Evolutionary conservation across 129 eudicot species (phyloP), one percentile per base, ranked within the genome.

Genomic region (Flaveria ramosissima): DNA sequence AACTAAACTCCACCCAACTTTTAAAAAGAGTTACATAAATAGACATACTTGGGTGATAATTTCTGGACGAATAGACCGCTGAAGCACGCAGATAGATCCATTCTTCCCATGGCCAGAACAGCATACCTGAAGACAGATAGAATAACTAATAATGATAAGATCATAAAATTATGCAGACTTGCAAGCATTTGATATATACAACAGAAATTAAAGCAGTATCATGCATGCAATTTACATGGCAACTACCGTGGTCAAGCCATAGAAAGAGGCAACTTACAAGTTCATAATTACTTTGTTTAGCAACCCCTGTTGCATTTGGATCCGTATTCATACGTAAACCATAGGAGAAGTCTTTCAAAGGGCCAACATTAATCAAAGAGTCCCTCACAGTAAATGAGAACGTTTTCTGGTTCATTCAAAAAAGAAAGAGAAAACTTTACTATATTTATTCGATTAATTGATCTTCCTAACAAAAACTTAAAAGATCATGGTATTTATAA

Each of bases 91-190:
- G 15, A 95, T 89, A 77, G 99, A 86, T 64, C 99, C 99, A 84
- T 95, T 95, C 80, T 95, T 95, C 72, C 99, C 99, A 89, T 95
- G 99, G 72, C 99, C 99, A 70, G 99, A 95, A 84, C 99, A 91
- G 84, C 96, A 91, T 45, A 91, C 99, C 99, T 95, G 78, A 63
- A 76, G 53, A 63, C 15, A 23, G 59, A 70, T 23, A 51, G 23
- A 47, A 17, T 26, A 15, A 62, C 13, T 9, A 30, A 62, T 62
- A 62, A 13, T 13, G 70, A 5, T 23, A 7, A 63, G 69, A 52
- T 12, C 55, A 27, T 27, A 27, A 27, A 27, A 27, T 2, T 27
- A 39, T 19, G 65, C 13, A 41, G 55, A 71, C 11, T 32, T 19
- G 19, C 50, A 74, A 74, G 42, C 70, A 56, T 63, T 75, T 52